A percentile compares a stretch with the other conserved stretches of the same genome.
Evolutionary conservation across 1,139 yeast genomes (phyloP).

Genomic region (Blastobotrys persicus): DNA sequence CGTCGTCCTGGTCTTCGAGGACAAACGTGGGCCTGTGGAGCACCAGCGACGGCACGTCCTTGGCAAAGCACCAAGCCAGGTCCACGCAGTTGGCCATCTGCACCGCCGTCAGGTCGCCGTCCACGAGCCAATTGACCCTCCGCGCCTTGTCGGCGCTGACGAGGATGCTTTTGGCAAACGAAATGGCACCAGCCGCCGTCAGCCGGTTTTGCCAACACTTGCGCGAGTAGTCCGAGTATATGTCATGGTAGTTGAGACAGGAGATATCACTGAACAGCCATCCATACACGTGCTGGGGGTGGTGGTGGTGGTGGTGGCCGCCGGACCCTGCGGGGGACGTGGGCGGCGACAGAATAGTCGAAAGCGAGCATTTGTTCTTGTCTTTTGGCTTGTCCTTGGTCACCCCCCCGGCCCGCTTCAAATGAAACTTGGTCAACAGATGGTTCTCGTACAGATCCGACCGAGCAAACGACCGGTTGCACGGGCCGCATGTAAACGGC

Average conservation of each 20-base stretch:
- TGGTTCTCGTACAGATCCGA: constrained; percentile 39
- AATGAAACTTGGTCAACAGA: constrained; percentile 34
- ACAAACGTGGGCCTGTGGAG: constrained; percentile 45
- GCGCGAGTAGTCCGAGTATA: constrained; percentile 20
- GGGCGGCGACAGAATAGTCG: constrained; percentile 7
- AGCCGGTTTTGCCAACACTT: not conserved
- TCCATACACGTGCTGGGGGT: not conserved
- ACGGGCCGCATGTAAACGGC: constrained; percentile 35
- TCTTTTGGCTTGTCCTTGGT: not conserved
- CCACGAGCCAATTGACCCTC: constrained; percentile 3
- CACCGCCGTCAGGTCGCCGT: not conserved
- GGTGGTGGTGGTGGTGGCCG: constrained; percentile 2
- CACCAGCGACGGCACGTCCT: constrained; percentile 26
- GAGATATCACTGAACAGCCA: constrained; percentile 14
- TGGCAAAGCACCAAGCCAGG: constrained; percentile 16
- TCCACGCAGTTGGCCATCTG: constrained; percentile 12
- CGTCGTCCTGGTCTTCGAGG: constrained; percentile 34
- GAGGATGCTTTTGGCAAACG: constrained; percentile 11
- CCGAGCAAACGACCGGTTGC: constrained; percentile 37
- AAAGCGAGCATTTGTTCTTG: constrained; percentile 4
- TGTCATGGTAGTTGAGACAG: constrained; percentile 24
- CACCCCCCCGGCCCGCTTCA: constrained; percentile 25
- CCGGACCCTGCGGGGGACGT: constrained; percentile 7
- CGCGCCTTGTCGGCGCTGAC: constrained; percentile 8
- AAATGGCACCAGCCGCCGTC: too few relatives aligned